Evolutionary conservation across 1,284 basidiomycete genomes (phyloP), one percentile per base, ranked within the genome.

Genomic region (Heliocybe sulcata): DNA sequence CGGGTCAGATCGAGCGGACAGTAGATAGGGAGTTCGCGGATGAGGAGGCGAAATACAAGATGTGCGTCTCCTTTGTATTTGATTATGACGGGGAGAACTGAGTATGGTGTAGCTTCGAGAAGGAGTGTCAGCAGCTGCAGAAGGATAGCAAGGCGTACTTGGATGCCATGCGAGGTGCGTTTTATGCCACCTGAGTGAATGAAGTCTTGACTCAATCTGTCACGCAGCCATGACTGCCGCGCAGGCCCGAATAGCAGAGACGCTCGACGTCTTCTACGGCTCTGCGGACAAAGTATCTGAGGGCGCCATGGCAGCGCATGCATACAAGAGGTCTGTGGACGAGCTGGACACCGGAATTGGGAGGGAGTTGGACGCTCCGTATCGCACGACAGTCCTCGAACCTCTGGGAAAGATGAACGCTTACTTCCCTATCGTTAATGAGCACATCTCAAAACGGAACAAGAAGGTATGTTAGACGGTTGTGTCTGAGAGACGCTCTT

Each of bases 91-190:
- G 29, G 26, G 53, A 35, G 22, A 22, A 6, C 16, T 26, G 26
- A 22, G 26, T 55, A 45, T 54, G 20, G 50, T 38, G 22, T 67
- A 97, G 94, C 38, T 92, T 89, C 71, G 94, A 97, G 80, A 97
- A 96, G 76, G 94, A 97, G 77, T 88, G 88, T 52, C 87, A 87
- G 64, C 81, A 83, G 4, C 72, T 99, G 53, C 95, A 98, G 73
- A 98, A 98, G 71, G 94, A 98, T 63, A 90, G 91, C 64, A 99
- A 98, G 75, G 83, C 82, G 0, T 99, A 98, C 65, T 82, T 95
- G 62, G 97, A 99, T 70, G 86, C 94, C 2, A 94, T 99, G 83
- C 83, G 90, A 67, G 83, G 92, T 92, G 61, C 62, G 82, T 71
- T 23, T 23, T 29, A 48, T 6, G 22, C 42, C 9, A 35, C 25